These are phyloP conservation scores for Lactarius hatsudake DNA, from an alignment of 768 basidiomycete genomes.

Conservation along the genomic window DNA sequence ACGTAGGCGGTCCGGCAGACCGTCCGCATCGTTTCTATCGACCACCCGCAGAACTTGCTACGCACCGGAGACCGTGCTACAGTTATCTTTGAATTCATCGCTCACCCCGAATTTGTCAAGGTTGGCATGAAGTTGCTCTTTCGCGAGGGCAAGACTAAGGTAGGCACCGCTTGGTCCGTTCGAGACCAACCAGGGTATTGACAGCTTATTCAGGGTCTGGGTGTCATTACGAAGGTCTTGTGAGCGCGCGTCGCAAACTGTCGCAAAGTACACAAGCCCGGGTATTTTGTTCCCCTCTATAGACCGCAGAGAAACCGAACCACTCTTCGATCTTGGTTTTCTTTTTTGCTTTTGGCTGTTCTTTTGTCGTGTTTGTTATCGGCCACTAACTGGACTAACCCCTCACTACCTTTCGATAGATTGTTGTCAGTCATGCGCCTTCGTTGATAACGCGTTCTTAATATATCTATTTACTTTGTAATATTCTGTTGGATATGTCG, in stretches of 20 bases:
- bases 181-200: neutral
- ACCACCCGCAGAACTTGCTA: conserved; percentile 83
- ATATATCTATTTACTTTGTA: neutral
- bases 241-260: conserved; percentile 35
- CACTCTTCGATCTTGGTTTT: conserved; percentile 41
- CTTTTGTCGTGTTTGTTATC: neutral
- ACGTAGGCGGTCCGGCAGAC: conserved; percentile 86
- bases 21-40: conserved; percentile 85
- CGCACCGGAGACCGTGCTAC: conserved; percentile 94
- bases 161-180: conserved; percentile 33
- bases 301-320: conserved; percentile 67
- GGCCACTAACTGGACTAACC: neutral
- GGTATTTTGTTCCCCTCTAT: neutral
- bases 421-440: neutral
- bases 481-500: neutral
- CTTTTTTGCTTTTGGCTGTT: neutral
- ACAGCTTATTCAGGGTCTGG: conserved; percentile 54
- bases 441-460: neutral
- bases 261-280: conserved; percentile 32
- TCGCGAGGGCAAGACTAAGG: conserved; percentile 95
- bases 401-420: neutral
- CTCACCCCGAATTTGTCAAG: conserved; percentile 88
- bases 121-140: conserved; percentile 92
- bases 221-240: conserved; percentile 67
- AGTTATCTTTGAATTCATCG: conserved; percentile 93